Percentiles rank a stretch among this genome's conserved stretches.
Conservation (phyloP, 495 filamentous ascomycete genomes). For the Rusavskia elegans region DNA sequence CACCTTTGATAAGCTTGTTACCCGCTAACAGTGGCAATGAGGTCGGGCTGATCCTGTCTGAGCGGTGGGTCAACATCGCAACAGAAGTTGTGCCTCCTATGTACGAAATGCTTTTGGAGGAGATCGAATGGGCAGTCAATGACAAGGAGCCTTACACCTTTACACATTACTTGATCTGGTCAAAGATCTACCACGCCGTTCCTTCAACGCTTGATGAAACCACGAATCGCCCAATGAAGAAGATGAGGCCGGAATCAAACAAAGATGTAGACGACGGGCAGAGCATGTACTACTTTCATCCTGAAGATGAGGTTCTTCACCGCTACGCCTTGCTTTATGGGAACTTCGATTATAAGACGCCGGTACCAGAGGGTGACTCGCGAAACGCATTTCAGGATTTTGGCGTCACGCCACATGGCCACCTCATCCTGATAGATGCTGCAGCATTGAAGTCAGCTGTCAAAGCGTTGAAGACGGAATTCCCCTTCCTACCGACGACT, state of each 20-base stretch:
- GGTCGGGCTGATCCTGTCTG: constrained; percentile 75
- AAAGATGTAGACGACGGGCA: constrained; percentile 13
- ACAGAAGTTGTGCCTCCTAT: constrained; percentile 82
- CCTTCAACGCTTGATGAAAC: constrained; percentile 61
- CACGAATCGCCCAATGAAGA: constrained; percentile 65
- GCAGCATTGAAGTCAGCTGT: constrained; percentile 49
- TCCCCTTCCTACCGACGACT: neutral
- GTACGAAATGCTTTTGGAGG: constrained; percentile 90
- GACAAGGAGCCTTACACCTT: constrained; percentile 90
- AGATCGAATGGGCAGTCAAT: constrained; percentile 76
- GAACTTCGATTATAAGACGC: constrained; percentile 59
- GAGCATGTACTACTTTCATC: constrained; percentile 77
- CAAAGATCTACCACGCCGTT: constrained; percentile 80
- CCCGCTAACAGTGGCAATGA: constrained; percentile 32
- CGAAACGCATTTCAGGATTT: constrained; percentile 89
- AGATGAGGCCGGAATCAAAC: constrained; percentile 29
- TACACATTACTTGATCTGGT: constrained; percentile 80
- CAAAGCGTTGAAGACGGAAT: constrained; percentile 36
- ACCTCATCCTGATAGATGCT: constrained; percentile 64
- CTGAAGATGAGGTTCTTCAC: constrained; percentile 85
- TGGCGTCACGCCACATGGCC: constrained; percentile 70
- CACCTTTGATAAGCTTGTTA: constrained; percentile 37
- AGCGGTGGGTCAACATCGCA: constrained; percentile 91
- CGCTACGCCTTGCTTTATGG: constrained; percentile 49
- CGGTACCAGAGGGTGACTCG: constrained; percentile 65